Conservation (phyloP, 768 basidiomycete genomes). For the Tulasnella sp. region DNA sequence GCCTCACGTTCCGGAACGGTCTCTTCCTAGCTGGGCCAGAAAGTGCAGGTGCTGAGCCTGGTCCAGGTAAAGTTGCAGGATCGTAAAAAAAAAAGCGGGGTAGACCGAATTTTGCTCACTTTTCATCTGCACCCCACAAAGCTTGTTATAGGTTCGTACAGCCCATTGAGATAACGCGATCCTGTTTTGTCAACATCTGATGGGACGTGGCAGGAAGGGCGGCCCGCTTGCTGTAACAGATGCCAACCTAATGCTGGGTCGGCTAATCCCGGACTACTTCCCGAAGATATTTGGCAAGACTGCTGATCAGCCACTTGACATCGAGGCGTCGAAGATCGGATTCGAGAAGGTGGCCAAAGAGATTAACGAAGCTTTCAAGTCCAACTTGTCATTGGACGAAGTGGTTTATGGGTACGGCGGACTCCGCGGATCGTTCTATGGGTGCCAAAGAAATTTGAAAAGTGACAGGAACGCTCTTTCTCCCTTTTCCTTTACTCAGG, state of each 20-base stretch:
- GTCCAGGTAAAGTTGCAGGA: slow-evolving; percentile 45
- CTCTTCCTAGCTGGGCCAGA: slow-evolving; percentile 89
- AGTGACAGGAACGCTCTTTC: too few relatives aligned
- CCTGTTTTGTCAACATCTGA: neutral
- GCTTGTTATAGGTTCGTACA: slow-evolving; percentile 71
- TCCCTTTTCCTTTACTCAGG: slow-evolving; percentile 41
- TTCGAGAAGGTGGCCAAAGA: slow-evolving; percentile 66
- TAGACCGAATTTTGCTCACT: neutral
- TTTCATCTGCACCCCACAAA: neutral
- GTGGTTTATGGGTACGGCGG: slow-evolving; percentile 74
- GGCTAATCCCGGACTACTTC: slow-evolving; percentile 85
- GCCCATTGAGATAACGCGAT: neutral
- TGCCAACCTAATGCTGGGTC: slow-evolving; percentile 84
- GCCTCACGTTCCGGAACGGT: slow-evolving; percentile 83
- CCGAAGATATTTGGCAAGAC: slow-evolving; percentile 91
- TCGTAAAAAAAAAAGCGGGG: neutral
- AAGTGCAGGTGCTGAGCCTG: slow-evolving; percentile 90
- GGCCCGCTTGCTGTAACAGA: slow-evolving; percentile 91
- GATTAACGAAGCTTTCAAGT: slow-evolving; percentile 58
- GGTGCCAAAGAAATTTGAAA: too few relatives aligned
- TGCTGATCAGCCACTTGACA: slow-evolving; percentile 80
- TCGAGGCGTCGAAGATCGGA: slow-evolving; percentile 58
- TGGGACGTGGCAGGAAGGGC: slow-evolving; percentile 59
- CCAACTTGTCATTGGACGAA: slow-evolving; percentile 65
- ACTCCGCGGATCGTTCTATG: neutral